Base-by-base conservation (phyloP, 2,329 filamentous ascomycete genomes). In the Colletotrichum euphorbiae region DNA sequence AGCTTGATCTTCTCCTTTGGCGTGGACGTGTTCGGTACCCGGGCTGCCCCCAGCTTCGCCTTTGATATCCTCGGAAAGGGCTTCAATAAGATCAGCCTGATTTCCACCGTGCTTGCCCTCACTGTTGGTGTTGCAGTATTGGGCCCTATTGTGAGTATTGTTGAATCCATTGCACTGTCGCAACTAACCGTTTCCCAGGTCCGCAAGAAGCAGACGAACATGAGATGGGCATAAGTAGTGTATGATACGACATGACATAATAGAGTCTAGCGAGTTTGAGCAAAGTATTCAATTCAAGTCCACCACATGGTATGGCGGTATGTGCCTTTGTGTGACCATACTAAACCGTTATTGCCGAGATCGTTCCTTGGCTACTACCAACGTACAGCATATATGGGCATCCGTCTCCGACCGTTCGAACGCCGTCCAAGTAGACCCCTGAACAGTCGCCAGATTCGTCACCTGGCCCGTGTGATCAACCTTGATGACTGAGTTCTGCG, bases 51-150 rank as follows among this genome's bases (percentile, higher is more conserved):
- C 1, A 97, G 93, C 78, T 89, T 92, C 73, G 87, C 92, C 15
- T 99, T 99, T 78, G 96, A 99, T 80, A 89, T 98, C 46, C 82
- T 99, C 15, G 96, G 94, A 70, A 96, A 94, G 80, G 93, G 93
- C 2, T 99, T 99, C 79, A 96, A 95, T 77, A 98, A 97, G 83
- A 77, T 94, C 63, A 92, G 94, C 73, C 87, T 99, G 75, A 79
- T 98, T 42, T 84, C 87, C 15, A 99, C 96, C 1, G 94, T 99
- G 42, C 83, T 91, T 45, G 95, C 93, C 17, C 84, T 98, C 72
- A 88, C 87, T 51, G 85, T 88, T 43, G 94, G 93, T 51, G 95
- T 97, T 15, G 78, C 90, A 71, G 87, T 93, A 63, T 83, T 98
- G 75, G 90, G 90, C 60, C 96, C 96, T 31, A 89, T 98, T 88